phyloP scores from a whole-genome alignment of 352 stramenopile genomes.

The Phytophthora citricola region DNA sequence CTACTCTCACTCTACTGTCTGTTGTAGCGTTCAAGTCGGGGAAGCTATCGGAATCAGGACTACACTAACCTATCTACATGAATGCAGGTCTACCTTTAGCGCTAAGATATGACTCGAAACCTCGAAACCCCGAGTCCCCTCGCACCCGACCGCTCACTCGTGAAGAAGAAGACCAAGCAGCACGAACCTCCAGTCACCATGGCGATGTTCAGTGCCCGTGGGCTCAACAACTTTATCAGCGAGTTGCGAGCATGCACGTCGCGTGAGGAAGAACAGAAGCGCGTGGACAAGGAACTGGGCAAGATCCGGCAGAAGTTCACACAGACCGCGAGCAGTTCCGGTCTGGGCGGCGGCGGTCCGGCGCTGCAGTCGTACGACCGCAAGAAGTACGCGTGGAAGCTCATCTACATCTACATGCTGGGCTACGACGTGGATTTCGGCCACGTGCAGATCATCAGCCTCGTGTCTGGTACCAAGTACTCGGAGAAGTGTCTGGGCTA shows the following conservation, averaged over 20 bases:
- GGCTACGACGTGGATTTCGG: constrained; percentile 99
- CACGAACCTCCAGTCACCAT: constrained; percentile 35
- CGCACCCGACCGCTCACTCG: constrained; percentile 18
- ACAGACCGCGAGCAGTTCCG: constrained; percentile 40
- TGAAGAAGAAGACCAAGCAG: constrained; percentile 18
- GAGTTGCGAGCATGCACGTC: constrained; percentile 75
- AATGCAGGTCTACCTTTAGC: background rate
- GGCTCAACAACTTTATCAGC: constrained; percentile 89
- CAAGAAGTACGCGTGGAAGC: constrained; percentile 99
- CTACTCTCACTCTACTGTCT: constrained; percentile 11
- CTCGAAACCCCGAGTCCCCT: constrained; percentile 16
- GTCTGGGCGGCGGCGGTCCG: constrained; percentile 33
- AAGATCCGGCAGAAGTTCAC: constrained; percentile 99
- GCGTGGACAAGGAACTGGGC: constrained; percentile 97
- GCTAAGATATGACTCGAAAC: constrained; percentile 1
- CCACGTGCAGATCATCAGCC: constrained; percentile 97
- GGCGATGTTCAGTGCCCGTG: constrained; percentile 81
- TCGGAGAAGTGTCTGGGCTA: constrained; percentile 97
- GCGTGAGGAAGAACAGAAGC: constrained; percentile 94
- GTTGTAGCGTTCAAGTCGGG: no score
- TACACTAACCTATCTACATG: no score
- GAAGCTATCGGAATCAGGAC: no score
- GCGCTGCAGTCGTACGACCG: constrained; percentile 95
- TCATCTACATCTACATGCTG: constrained; percentile 99
- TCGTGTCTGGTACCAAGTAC: constrained; percentile 95